A percentile compares a stretch with the other conserved stretches of the same genome.
These are phyloP conservation scores for Rhynchospora tenuis DNA, from an alignment of 176 grass and related monocot genomes.

Conservation along the genomic window DNA sequence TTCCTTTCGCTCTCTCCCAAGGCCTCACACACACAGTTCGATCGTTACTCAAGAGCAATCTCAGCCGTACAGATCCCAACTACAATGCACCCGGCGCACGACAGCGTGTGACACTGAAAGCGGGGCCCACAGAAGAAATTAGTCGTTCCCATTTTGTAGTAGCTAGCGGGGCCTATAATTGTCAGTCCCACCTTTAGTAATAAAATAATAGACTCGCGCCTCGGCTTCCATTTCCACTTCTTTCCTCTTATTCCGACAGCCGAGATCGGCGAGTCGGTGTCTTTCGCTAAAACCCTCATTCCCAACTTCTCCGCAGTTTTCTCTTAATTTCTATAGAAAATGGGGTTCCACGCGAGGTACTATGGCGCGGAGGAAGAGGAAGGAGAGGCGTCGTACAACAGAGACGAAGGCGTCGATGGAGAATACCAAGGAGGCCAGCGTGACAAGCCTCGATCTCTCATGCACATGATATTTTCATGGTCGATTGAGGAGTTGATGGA, in stretches of 20 bases:
- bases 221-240: not conserved
- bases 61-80: not conserved
- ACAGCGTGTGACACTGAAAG: not conserved
- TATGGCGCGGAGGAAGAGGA: conserved; percentile 22
- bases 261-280: not conserved
- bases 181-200: not conserved
- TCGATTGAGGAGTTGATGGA: conserved; percentile 52
- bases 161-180: not conserved
- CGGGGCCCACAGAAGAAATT: not conserved
- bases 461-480: conserved; percentile 56
- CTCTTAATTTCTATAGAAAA: not conserved
- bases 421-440: not conserved
- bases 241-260: not conserved
- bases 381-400: conserved; percentile 19
- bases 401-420: conserved; percentile 19
- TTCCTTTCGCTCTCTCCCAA: too few species aligned
- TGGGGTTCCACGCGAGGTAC: not conserved
- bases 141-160: not conserved
- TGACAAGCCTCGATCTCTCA: conserved; percentile 22
- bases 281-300: not conserved
- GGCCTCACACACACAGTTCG: not conserved
- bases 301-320: not conserved
- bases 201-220: not conserved
- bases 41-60: not conserved
- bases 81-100: not conserved